phyloP scores from a whole-genome alignment of 1,284 basidiomycete species.

The Earliella scabrosa region DNA sequence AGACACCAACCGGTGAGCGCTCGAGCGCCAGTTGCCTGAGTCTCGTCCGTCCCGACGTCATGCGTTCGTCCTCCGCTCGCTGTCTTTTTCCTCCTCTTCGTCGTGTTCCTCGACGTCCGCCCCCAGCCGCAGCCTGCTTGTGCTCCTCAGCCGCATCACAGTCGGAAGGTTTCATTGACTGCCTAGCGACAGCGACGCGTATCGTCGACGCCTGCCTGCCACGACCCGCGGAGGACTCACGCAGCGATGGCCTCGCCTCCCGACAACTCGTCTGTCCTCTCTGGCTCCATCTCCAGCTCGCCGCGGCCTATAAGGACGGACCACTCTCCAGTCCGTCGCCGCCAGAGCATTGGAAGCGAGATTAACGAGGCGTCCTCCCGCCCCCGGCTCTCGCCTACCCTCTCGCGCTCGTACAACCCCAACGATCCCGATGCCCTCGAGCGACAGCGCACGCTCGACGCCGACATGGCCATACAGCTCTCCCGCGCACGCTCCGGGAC shows the following conservation, averaged over 20 bases:
- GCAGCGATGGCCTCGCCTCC: constrained; percentile 32
- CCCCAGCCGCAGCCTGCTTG: not conserved
- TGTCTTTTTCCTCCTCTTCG: constrained; percentile 6
- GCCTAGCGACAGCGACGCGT: not conserved
- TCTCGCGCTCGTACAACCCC: constrained; percentile 63
- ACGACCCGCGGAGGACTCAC: not conserved
- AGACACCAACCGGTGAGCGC: constrained; percentile 20
- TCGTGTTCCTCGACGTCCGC: not conserved
- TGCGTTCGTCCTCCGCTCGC: constrained; percentile 20
- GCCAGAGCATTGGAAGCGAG: constrained; percentile 45
- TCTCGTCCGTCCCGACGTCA: constrained; percentile 21
- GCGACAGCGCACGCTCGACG: constrained; percentile 84
- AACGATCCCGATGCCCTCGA: constrained; percentile 74
- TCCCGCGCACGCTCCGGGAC: constrained; percentile 76
- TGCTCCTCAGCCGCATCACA: too few species aligned
- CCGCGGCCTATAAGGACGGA: constrained; percentile 47
- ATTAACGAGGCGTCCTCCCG: constrained; percentile 45
- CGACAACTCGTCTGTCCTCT: constrained; percentile 33
- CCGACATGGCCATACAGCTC: constrained; percentile 83
- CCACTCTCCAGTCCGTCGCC: constrained; percentile 39
- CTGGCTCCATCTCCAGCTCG: constrained; percentile 39
- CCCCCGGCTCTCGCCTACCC: constrained; percentile 65
- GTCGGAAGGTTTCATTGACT: too few species aligned
- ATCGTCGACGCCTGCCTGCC: not conserved
- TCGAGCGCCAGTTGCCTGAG: constrained; percentile 13